phyloP scores from a whole-genome alignment of 129 eudicot genomes.

The carrot (Daucus carota) region DH1_v3.0 NC_030388.2:17363501-17364000 shows the following conservation, averaged over 20 bases:
- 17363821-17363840: background rate
- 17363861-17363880: constrained; percentile 1
- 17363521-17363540: constrained; percentile 19
- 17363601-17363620: constrained; percentile 6
- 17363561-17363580: background rate
- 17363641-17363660: constrained; percentile 11
- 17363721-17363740: background rate
- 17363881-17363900: constrained; percentile 16
- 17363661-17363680: constrained; percentile 20
- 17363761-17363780: no score
- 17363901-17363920: constrained; percentile 10
- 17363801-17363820: no score
- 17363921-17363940: background rate
- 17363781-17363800: no score
- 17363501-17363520: constrained; percentile 5
- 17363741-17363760: background rate
- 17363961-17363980: constrained; percentile 12
- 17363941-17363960: constrained; percentile 1
- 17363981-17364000: background rate
- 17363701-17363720: constrained; percentile 20
- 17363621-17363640: constrained; percentile 10
- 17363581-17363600: background rate
- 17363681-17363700: constrained; percentile 15
- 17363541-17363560: background rate
- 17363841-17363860: background rate